Percentiles rank a stretch among this genome's conserved stretches.
phyloP scores from a whole-genome alignment of 176 grass and related monocot genomes.

The Dactylis glomerata region DNA sequence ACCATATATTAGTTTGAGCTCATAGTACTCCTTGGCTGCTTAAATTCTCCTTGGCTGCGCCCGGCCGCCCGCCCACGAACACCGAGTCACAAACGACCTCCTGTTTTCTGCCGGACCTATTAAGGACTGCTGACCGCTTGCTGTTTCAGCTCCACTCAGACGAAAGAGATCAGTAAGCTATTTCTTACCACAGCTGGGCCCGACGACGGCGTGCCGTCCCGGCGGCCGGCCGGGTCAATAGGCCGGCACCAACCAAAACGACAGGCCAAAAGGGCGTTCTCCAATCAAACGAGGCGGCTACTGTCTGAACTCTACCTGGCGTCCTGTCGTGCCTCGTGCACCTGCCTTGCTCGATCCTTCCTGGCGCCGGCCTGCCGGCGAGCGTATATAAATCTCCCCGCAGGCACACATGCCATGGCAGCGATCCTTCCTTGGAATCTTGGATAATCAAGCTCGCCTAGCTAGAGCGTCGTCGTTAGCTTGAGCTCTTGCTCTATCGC shows the following conservation, averaged over 20 bases:
- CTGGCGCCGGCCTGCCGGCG: neutral
- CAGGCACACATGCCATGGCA: neutral
- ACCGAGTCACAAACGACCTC: neutral
- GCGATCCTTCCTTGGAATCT: neutral
- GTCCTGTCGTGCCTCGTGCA: neutral
- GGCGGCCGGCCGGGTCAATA: neutral
- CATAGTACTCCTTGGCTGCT: neutral
- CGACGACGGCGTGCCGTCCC: neutral
- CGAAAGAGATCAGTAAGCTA: neutral
- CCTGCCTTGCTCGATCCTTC: neutral
- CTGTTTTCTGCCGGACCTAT: neutral
- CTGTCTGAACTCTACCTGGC: neutral
- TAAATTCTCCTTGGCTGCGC: neutral
- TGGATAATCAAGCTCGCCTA: neutral
- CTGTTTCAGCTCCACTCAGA: neutral
- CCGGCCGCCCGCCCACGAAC: neutral
- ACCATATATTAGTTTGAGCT: no score
- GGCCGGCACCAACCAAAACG: neutral
- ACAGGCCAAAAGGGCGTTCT: neutral
- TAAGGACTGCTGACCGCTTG: neutral
- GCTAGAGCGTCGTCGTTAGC: neutral
- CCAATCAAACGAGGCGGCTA: constrained; percentile 36
- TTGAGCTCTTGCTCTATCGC: neutral
- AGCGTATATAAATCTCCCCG: neutral
- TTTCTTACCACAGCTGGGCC: neutral